Conservation (phyloP, 257 asterid species). For the Catharanthus roseus region DNA sequence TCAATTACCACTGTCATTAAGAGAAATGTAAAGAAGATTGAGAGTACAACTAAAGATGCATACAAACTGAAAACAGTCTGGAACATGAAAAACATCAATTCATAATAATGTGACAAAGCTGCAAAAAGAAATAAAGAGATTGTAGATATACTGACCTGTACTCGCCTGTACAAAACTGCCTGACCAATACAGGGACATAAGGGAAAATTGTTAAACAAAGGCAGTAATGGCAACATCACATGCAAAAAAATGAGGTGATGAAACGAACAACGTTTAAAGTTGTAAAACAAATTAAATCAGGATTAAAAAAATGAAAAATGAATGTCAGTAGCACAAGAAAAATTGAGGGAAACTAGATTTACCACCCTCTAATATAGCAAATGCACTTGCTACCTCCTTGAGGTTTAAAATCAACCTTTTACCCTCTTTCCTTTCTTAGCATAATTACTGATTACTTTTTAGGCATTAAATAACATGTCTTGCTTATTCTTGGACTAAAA, state of each 20-base stretch:
- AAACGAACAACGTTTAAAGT: background rate
- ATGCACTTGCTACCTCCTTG: background rate
- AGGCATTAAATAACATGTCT: background rate
- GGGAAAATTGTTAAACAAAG: conserved; percentile 3
- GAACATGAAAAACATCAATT: too few relatives aligned
- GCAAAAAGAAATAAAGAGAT: background rate
- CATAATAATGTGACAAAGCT: too few relatives aligned
- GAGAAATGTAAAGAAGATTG: too few relatives aligned
- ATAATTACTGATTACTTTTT: background rate
- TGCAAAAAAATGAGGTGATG: background rate
- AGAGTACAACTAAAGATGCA: too few relatives aligned
- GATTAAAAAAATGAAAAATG: background rate
- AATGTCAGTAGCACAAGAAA: background rate
- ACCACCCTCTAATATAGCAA: background rate
- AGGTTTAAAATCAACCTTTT: background rate
- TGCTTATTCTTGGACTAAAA: background rate
- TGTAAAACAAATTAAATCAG: background rate
- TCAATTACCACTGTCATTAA: too few relatives aligned
- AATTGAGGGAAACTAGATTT: background rate
- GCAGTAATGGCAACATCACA: background rate
- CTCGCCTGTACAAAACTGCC: conserved; percentile 94
- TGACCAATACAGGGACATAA: conserved; percentile 24
- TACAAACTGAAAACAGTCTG: too few relatives aligned
- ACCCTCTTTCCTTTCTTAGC: background rate
- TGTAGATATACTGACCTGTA: conserved; percentile 46